Evolutionary conservation across 306 rosid genomes (phyloP).

Genomic region (Medicago truncatula): MtrunA17r5.0-ANR NC_053049.1:44555001-44555500

Average conservation of each 20-base stretch:
- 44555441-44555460: neutral
- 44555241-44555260: conserved; percentile 57
- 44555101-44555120: conserved; percentile 63
- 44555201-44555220: conserved; percentile 90
- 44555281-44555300: neutral
- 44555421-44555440: neutral
- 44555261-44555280: neutral
- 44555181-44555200: conserved; percentile 79
- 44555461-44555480: neutral
- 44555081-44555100: conserved; percentile 15
- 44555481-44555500: neutral
- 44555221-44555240: conserved; percentile 95
- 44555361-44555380: conserved; percentile 15
- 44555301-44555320: too few relatives aligned
- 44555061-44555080: conserved; percentile 35
- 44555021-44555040: conserved; percentile 24
- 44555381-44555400: conserved; percentile 11
- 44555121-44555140: conserved; percentile 82
- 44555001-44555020: conserved; percentile 6
- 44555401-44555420: neutral
- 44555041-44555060: conserved; percentile 32
- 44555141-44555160: conserved; percentile 87
- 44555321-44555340: conserved; percentile 21
- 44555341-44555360: neutral
- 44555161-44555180: conserved; percentile 89